A percentile compares a stretch with the other conserved stretches of the same genome.
Evolutionary conservation across 2,329 filamentous ascomycete species (phyloP).

Genomic region (Colletotrichum lini): DNA sequence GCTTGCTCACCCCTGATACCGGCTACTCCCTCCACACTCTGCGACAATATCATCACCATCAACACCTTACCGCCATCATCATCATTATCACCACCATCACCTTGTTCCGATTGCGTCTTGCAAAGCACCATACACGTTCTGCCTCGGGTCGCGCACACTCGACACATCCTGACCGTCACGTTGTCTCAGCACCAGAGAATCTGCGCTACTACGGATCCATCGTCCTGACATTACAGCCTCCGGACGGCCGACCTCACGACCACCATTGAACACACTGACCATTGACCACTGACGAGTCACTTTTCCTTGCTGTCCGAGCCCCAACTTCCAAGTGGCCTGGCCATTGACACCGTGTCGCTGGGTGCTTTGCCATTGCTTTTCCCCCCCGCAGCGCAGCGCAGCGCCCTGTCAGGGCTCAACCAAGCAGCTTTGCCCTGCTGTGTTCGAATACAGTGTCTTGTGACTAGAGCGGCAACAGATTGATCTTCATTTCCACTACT

Average conservation of each 20-base stretch:
- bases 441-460: neutral
- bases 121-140: neutral
- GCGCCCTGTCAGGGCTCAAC: neutral
- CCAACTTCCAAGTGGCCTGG: neutral
- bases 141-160: neutral
- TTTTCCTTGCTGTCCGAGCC: neutral
- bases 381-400: neutral
- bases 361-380: conserved; percentile 26
- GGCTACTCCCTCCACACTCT: neutral
- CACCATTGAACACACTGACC: too few relatives aligned
- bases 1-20: neutral
- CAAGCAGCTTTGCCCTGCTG: neutral
- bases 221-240: conserved; percentile 1
- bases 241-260: conserved; percentile 9
- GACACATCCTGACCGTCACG: neutral
- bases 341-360: conserved; percentile 16
- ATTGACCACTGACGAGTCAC: neutral
- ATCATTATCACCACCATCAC: too few relatives aligned
- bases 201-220: neutral
- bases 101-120: too few relatives aligned
- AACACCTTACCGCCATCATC: too few relatives aligned
- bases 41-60: too few relatives aligned
- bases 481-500: conserved; percentile 41
- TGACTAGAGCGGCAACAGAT: conserved; percentile 24
- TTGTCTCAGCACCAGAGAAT: conserved; percentile 26